These are phyloP conservation scores for Primulina tabacum DNA, from an alignment of 257 asterid species.

Conservation along the genomic window DNA sequence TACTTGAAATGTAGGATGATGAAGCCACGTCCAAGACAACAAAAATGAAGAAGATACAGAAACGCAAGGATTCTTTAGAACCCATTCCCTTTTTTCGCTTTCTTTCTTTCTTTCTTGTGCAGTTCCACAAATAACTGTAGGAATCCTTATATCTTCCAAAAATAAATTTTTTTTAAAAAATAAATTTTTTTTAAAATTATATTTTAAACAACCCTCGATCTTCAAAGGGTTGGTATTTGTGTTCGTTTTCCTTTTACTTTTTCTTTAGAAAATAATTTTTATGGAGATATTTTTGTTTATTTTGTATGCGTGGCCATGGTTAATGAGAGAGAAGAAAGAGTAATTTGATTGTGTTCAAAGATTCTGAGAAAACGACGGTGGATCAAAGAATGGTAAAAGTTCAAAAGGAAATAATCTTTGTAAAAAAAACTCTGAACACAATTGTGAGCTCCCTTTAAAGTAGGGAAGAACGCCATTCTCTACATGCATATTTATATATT, in stretches of 20 bases:
- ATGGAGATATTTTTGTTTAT: neutral
- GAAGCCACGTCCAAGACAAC: constrained; percentile 53
- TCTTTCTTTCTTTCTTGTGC: constrained; percentile 31
- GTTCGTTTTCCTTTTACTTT: neutral
- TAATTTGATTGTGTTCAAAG: constrained; percentile 1
- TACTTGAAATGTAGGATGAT: constrained; percentile 63
- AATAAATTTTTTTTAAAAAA: neutral
- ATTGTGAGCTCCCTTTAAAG: too few relatives aligned
- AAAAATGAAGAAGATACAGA: constrained; percentile 48
- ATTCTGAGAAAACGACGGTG: constrained; percentile 31
- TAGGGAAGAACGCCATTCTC: too few relatives aligned
- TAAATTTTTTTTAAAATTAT: too few relatives aligned
- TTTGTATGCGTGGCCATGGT: neutral
- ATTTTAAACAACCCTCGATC: neutral
- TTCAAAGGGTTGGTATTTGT: neutral
- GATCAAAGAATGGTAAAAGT: neutral
- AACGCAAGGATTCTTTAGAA: constrained; percentile 32
- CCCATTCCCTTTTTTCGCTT: constrained; percentile 34
- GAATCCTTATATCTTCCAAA: neutral
- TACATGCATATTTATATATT: too few relatives aligned
- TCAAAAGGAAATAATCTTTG: too few relatives aligned
- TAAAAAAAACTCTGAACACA: too few relatives aligned
- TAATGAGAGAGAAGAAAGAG: neutral
- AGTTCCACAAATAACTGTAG: neutral
- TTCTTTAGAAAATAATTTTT: neutral